These are phyloP conservation scores for Cyanophora paradoxa DNA, from an alignment of 78 protist genomes.

Conservation along the genomic window DNA sequence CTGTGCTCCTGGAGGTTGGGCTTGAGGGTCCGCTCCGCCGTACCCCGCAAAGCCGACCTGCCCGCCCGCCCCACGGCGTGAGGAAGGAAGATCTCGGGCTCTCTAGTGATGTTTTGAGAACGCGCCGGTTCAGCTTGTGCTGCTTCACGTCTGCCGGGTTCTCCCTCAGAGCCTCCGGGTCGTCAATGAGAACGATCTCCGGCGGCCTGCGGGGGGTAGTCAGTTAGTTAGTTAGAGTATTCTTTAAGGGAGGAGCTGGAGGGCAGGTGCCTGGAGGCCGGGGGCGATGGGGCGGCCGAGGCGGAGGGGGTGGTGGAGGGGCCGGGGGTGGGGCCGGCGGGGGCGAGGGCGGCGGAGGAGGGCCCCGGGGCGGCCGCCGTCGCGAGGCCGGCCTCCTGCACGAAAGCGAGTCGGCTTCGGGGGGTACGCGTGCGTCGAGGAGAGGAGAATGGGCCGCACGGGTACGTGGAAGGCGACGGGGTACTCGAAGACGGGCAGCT, in stretches of 20 bases:
- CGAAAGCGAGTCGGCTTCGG: background rate
- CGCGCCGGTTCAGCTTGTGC: no score
- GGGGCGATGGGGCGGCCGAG: no score
- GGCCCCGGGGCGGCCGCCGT: background rate
- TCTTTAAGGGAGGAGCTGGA: no score
- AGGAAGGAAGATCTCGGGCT: no score
- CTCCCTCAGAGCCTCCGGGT: background rate
- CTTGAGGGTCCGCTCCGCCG: constrained; percentile 22
- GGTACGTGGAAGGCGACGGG: constrained; percentile 9
- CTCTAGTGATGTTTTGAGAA: no score
- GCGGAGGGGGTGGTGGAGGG: no score
- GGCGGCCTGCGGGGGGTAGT: no score
- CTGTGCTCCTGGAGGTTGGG: constrained; percentile 28
- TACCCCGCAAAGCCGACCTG: no score
- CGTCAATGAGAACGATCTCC: background rate
- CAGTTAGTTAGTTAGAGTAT: no score
- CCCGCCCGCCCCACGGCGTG: no score
- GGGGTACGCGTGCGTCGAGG: background rate
- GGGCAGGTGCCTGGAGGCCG: no score
- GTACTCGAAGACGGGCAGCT: constrained; percentile 11
- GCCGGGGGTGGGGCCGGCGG: no score
- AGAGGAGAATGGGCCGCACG: background rate
- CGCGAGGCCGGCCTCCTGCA: background rate
- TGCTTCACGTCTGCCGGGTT: constrained; percentile 32
- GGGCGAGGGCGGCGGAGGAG: background rate